Percentiles rank a stretch among this genome's conserved stretches.
phyloP scores from a whole-genome alignment of 805 yeast genomes.

The Saccharomycopsis olivae region DNA sequence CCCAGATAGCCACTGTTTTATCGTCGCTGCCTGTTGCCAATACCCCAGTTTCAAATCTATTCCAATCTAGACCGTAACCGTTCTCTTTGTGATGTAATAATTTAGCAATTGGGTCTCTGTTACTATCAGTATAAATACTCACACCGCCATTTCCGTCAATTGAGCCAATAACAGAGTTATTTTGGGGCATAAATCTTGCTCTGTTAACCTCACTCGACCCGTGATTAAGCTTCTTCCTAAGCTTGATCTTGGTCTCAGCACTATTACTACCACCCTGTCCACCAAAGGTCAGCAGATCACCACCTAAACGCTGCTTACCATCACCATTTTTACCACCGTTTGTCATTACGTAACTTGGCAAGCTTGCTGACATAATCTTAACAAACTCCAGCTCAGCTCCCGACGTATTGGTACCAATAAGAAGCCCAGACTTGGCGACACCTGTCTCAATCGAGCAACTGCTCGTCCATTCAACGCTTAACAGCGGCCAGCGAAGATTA shows the following conservation, averaged over 20 bases:
- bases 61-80: slow-evolving; percentile 73
- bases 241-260: slow-evolving; percentile 31
- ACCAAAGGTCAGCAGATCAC: too few species aligned
- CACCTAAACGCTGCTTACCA: slow-evolving; percentile 17
- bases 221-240: slow-evolving; percentile 50
- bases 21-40: slow-evolving; percentile 61
- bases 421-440: slow-evolving; percentile 36
- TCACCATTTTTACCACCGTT: too few species aligned
- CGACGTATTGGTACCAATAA: slow-evolving; percentile 67
- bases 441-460: slow-evolving; percentile 22
- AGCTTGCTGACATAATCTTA: slow-evolving; percentile 54
- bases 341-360: slow-evolving; percentile 29
- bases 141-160: slow-evolving; percentile 60
- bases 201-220: slow-evolving; percentile 54
- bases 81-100: slow-evolving; percentile 49
- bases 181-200: slow-evolving; percentile 60
- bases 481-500: slow-evolving; percentile 72
- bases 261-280: too few species aligned
- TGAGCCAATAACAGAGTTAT: slow-evolving; percentile 45
- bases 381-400: slow-evolving; percentile 57
- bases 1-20: slow-evolving; percentile 51
- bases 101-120: slow-evolving; percentile 22
- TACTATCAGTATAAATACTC: slow-evolving; percentile 30
- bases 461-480: slow-evolving; percentile 73
- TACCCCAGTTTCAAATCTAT: slow-evolving; percentile 34